These are phyloP conservation scores for Scedosporium dehoogii DNA, from an alignment of 2,329 filamentous ascomycete genomes.

Conservation along the genomic window DNA sequence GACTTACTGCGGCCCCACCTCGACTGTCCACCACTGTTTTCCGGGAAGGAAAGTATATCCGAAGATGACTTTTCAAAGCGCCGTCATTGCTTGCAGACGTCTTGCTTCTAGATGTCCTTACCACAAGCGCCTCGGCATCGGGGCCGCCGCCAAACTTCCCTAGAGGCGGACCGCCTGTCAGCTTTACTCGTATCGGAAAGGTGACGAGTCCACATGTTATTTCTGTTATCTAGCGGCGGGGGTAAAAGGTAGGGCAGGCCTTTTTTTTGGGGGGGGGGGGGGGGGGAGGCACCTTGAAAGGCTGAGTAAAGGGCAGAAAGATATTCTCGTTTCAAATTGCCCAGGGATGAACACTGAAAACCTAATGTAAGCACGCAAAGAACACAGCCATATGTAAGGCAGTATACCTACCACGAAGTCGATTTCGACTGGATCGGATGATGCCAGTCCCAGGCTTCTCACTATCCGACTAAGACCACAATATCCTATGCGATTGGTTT, in stretches of 20 bases:
- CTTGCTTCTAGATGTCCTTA: conserved; percentile 15
- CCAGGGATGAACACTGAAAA: conserved; percentile 65
- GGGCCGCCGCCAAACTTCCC: conserved; percentile 32
- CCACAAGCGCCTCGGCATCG: conserved; percentile 27
- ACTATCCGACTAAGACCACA: conserved; percentile 64
- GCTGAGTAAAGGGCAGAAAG: conserved; percentile 46
- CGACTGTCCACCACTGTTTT: conserved; percentile 57
- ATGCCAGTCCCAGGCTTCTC: conserved; percentile 49
- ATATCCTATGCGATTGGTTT: conserved; percentile 44
- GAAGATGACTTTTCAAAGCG: conserved; percentile 40
- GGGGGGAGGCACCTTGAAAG: conserved; percentile 35
- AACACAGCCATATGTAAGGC: not conserved
- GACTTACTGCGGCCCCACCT: conserved; percentile 48
- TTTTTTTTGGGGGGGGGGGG: too few species aligned
- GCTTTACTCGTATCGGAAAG: too few species aligned
- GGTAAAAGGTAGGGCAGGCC: too few species aligned
- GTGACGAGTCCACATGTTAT: not conserved
- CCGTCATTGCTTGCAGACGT: not conserved
- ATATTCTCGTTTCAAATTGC: conserved; percentile 60
- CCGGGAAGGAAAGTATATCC: conserved; percentile 72
- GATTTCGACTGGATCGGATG: conserved; percentile 46
- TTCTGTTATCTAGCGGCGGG: not conserved
- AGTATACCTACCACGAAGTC: conserved; percentile 56
- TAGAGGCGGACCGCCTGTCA: conserved; percentile 8
- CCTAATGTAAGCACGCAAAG: not conserved